These are phyloP conservation scores for Lolium rigidum DNA, from an alignment of 176 grass and related monocot genomes.

Conservation along the genomic window DNA sequence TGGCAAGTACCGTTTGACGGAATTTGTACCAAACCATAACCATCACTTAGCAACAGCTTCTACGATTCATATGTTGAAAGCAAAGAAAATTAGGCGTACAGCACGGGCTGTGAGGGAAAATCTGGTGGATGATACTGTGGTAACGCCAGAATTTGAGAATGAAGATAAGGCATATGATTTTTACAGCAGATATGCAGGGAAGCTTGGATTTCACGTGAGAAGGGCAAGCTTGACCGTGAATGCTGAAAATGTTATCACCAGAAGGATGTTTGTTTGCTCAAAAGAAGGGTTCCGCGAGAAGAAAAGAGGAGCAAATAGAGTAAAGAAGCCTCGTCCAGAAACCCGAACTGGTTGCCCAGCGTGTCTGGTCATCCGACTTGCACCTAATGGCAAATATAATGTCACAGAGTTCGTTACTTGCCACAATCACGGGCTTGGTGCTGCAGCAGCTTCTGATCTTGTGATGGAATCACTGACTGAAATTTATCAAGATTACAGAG, in stretches of 20 bases:
- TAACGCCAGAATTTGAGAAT: conserved; percentile 79
- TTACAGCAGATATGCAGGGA: conserved; percentile 86
- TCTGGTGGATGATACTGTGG: conserved; percentile 74
- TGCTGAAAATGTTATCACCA: conserved; percentile 83
- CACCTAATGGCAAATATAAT: conserved; percentile 72
- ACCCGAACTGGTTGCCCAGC: conserved; percentile 88
- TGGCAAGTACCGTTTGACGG: conserved; percentile 90
- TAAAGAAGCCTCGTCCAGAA: conserved; percentile 91
- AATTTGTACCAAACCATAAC: conserved; percentile 79
- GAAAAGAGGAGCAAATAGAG: conserved; percentile 83
- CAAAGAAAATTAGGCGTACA: conserved; percentile 82
- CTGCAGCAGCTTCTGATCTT: conserved; percentile 57
- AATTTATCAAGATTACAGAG: conserved; percentile 55
- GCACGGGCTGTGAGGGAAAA: conserved; percentile 77
- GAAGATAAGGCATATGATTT: conserved; percentile 95
- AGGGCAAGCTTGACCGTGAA: conserved; percentile 91
- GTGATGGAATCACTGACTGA: conserved; percentile 58
- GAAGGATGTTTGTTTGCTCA: conserved; percentile 97
- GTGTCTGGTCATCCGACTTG: conserved; percentile 86
- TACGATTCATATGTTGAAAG: conserved; percentile 74
- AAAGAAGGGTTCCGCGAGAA: conserved; percentile 96
- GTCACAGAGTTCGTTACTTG: conserved; percentile 88
- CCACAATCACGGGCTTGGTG: conserved; percentile 84
- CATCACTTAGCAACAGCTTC: conserved; percentile 75
- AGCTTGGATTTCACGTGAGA: conserved; percentile 84